Evolutionary conservation across 2,329 filamentous ascomycete genomes (phyloP), one percentile per base, ranked within the genome.

Genomic region (Eurotiales sp.): DNA sequence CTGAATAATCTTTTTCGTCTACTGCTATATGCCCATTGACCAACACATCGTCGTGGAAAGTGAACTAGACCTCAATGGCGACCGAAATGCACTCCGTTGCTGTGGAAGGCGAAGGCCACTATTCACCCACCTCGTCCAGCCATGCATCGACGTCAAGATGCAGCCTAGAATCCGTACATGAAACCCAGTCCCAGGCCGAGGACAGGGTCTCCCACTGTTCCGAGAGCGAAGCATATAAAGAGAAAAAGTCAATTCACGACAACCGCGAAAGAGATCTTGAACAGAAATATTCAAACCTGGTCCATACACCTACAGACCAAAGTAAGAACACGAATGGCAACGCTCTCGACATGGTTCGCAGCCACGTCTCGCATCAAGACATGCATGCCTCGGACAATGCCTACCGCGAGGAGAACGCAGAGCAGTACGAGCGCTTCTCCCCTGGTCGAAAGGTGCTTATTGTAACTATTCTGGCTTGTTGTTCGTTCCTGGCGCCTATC

Each of bases 401-500:
- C 29, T 72, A 67, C 56, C 54, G 56, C 6, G 74, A 78, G 52
- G 58, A 64, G 37, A 72, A 75, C 49, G 77, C 80, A 30, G 76
- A 77, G 40, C 70, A 81, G 55, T 92, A 90, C 71, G 77, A 85
- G 59, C 77, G 78, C 15, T 78, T 90, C 55, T 78, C 84, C 0
- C 68, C 70, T 3, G 70, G 72, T 14, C 79, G 84, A 36, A 93
- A 92, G 67, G 64, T 77, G 2, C 61, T 83, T 55, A 87, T 92
- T 47, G 84, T 90, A 14, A 72, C 75, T 8, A 77, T 90, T 5
- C 70, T 91, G 47, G 85, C 86, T 0, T 88, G 85, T 63, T 90
- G 86, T 69, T 83, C 85, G 22, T 89, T 92, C 56, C 73, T 92
- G 40, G 84, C 88, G 1, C 88, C 88, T 0, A 80, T 89, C 21